Base-by-base conservation (phyloP, 306 rosid genomes). In the Vigna nakashimae region DNA sequence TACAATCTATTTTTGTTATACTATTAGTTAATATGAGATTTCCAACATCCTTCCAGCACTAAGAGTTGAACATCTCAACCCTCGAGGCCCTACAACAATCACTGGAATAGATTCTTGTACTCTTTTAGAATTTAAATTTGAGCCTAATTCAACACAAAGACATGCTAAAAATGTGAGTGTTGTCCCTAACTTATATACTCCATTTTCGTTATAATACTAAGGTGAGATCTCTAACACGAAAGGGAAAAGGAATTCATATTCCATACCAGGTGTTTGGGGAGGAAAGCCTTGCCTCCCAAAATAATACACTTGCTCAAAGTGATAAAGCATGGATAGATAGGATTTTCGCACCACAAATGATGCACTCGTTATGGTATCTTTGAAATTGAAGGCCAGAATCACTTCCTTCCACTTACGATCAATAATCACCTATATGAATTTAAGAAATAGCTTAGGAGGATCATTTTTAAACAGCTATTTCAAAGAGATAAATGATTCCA, bases 371-470 rank as follows among this genome's bases (percentile, higher is more conserved):
- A 91, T 81, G 58, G 93, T 88, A 2, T 89, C 72, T 9, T 88
- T 97, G 80, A 89, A 91, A 63, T 83, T 84, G 83, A 93, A 93
- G 46, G 74, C 65, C 42, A 66, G 7, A 76, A 88, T 46, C 67
- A 93, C 92, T 78, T 91, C 92, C 86, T 90, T 91, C 98, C 97
- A 93, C 82, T 83, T 90, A 14, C 96, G 93, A 56, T 93, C 97
- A 66, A 70, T 79, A 69, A 90, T 82, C 14, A 93, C 97, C 98
- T 93, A 80, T 20, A 66, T 75, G 17, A 80, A 77, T 59, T 66
- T 16, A 78, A 76, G 73, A 71, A 69, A 73, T 69, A 1, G 0
- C 69, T 50, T 57, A 70, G 49, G 79, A 85, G 14, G 11, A 1
- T 43, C 45, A 43, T 2, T 71, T 48, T 22, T 71, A 38, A 75